Evolutionary conservation across 2,329 filamentous ascomycete genomes (phyloP).

Genomic region (Ophidiomyces ophidiicola): DNA sequence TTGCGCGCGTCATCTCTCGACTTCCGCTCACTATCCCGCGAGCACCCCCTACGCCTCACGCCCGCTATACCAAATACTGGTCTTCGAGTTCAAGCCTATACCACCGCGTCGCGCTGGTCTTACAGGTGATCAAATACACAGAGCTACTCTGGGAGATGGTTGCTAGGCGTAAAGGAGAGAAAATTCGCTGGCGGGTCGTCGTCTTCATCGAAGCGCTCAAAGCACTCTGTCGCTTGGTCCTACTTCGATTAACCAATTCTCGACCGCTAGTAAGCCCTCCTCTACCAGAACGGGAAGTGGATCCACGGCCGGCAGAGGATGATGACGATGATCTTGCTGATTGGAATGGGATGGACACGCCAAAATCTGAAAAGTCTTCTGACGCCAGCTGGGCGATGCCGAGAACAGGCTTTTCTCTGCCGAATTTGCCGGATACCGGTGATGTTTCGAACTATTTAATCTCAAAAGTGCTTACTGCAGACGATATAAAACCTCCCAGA

Average conservation of each 20-base stretch:
- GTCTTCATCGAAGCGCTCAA: conserved; percentile 77
- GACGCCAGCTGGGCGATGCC: conserved; percentile 73
- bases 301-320: conserved; percentile 49
- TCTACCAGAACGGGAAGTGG: conserved; percentile 71
- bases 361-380: conserved; percentile 28
- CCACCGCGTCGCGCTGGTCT: conserved; percentile 62
- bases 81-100: conserved; percentile 55
- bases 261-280: conserved; percentile 71
- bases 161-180: conserved; percentile 70
- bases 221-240: conserved; percentile 65
- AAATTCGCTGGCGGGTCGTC: conserved; percentile 71
- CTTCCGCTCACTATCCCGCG: conserved; percentile 41
- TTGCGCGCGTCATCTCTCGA: conserved; percentile 52
- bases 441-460: conserved; percentile 82
- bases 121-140: conserved; percentile 89
- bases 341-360: conserved; percentile 38
- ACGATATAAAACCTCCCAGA: conserved; percentile 88
- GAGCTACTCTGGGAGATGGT: conserved; percentile 97
- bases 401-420: conserved; percentile 76
- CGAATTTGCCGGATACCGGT: conserved; percentile 64
- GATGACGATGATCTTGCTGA: conserved; percentile 40
- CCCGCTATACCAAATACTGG: conserved; percentile 54
- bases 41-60: conserved; percentile 45
- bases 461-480: conserved; percentile 79
- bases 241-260: conserved; percentile 71